Base-by-base conservation (phyloP, 768 basidiomycete species). In the Sarcodon aspratus region DNA sequence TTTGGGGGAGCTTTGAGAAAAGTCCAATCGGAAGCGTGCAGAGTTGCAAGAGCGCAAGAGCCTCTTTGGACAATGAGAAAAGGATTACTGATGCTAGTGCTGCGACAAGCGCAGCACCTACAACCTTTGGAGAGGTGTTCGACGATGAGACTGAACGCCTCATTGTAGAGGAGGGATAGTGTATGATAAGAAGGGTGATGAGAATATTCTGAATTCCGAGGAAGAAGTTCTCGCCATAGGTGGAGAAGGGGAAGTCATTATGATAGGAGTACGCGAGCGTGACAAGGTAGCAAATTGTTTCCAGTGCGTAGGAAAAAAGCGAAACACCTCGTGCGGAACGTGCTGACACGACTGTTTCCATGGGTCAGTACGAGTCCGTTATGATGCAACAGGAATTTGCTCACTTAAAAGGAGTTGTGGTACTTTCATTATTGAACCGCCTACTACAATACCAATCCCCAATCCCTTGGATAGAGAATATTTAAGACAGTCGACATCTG, bases 211-310 rank as follows among this genome's bases (percentile, higher is more conserved):
- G 92, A 50, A 92, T 59, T 32, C 89, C 82, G 45, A 98, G 75
- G 78, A 97, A 97, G 49, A 93, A 63, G 70, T 95, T 97, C 66
- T 99, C 96, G 59, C 96, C 96, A 52, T 97, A 99, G 0, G 96
- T 97, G 15, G 89, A 91, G 72, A 97, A 96, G 0, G 96, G 92
- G 66, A 94, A 97, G 18, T 71, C 64, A 59, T 90, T 85, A 18
- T 91, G 74, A 57, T 78, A 79, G 2, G 93, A 85, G 66, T 98
- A 99, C 9, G 80, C 80, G 27, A 93, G 76, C 0, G 82, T 92
- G 58, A 99, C 93, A 27, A 84, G 85, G 57, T 96, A 96, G 0
- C 89, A 77, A 31, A 88, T 70, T 0, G 95, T 97, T 61, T 98
- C 95, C 17, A 99, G 82, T 45, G 86, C 65, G 63, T 92, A 97